Conservation (phyloP, 768 basidiomycete genomes). For the Gelatoporia subvermispora region DNA sequence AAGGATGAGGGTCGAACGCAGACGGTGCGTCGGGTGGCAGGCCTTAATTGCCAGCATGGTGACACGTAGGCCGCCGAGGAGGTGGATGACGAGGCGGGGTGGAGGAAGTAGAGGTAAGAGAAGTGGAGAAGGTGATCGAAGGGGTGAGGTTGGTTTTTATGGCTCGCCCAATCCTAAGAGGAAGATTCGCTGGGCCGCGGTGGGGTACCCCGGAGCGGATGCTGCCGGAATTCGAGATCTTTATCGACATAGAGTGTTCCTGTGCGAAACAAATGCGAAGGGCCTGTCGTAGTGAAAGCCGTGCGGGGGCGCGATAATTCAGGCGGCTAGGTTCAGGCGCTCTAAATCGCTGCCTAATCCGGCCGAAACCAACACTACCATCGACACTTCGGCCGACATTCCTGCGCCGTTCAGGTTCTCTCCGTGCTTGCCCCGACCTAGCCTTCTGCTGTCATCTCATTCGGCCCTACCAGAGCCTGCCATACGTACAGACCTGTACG, state of each 20-base stretch:
- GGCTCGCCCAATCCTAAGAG: not conserved
- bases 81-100: constrained; percentile 5
- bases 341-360: no score
- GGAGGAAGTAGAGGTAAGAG: constrained; percentile 1
- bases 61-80: not conserved
- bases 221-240: not conserved
- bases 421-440: no score
- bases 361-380: no score
- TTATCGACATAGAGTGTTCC: no score
- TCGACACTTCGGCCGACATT: no score
- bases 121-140: not conserved
- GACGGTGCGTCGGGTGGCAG: constrained; percentile 11
- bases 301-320: no score
- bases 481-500: not conserved
- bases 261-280: no score
- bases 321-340: no score
- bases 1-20: constrained; percentile 14
- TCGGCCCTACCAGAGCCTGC: no score
- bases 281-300: no score
- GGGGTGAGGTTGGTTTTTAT: constrained; percentile 2
- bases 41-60: constrained; percentile 14
- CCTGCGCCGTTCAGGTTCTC: no score
- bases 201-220: not conserved
- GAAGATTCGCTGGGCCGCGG: not conserved
- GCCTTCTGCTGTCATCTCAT: no score